Evolutionary conservation across 208 protist genomes (phyloP), one percentile per base, ranked within the genome.

Genomic region (Leishmania mexicana): DNA sequence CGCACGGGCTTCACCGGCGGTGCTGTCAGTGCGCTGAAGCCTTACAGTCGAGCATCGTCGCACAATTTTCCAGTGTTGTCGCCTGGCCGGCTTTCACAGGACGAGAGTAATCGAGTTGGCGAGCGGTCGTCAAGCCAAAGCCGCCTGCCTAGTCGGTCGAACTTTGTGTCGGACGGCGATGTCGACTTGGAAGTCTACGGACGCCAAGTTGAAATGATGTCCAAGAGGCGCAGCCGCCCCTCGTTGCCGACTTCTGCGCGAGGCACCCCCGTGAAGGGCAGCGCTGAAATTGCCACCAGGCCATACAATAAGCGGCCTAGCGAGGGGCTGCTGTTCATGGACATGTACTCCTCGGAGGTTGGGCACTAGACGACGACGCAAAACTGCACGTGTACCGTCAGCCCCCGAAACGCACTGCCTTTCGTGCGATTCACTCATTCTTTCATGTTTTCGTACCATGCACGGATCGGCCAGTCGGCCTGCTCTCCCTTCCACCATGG

Each of bases 171-270:
- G 1, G 72, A 85, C 28, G 60, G 49, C 8, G 71, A 81, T 38
- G 28, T 86, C 7, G 72, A 86, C 68, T 45, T 90, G 24, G 54
- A 54, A n/a, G 58, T 87, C 15, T n/a, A 81, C 15, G 87, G 87
- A 4, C 82, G 75, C 40, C 72, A 65, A 13, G 80, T 85, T 8
- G 84, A 51, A 21, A 67, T 67, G 19, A 75, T 79, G 4, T 21
- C 42, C 11, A 75, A 67, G 51, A 79, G 57, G 42, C 81, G 68
- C 70, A 85, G 78, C 76, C 83, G 79, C 42, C 57, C 84, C 45
- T 85, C 87, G 0, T 80, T 78, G 1, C 42, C 81, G 10, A 64
- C 81, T 19, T 84, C 85, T 1, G 74, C 79, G 5, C 45, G 60
- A 15, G 57, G 73, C 0, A 67, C 75, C 28, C 80, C 53, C 31